Evolutionary conservation across 1,139 yeast genomes (phyloP).

Genomic region (Nadsonia starkeyi-henricii): DNA sequence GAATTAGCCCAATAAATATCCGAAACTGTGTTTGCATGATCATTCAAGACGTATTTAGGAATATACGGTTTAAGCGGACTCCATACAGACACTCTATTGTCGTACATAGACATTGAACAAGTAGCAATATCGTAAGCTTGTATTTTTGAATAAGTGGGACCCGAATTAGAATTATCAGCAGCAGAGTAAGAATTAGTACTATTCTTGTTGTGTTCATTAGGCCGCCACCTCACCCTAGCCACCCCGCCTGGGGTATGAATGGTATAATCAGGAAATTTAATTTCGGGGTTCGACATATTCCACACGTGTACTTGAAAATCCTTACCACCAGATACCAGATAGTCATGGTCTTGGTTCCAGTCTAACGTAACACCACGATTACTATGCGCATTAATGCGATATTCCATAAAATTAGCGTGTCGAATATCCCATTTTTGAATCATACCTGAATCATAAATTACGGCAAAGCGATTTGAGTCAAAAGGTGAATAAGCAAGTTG

Average conservation of each 20-base stretch:
- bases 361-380: slow-evolving; percentile 83
- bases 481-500: slow-evolving; percentile 28
- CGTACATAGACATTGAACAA: slow-evolving; percentile 57
- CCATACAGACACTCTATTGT: slow-evolving; percentile 61
- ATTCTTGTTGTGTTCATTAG: slow-evolving; percentile 9
- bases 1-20: slow-evolving; percentile 39
- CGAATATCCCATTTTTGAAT: slow-evolving; percentile 77
- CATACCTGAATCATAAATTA: slow-evolving; percentile 85
- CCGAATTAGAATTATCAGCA: neutral
- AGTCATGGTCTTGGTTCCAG: slow-evolving; percentile 78
- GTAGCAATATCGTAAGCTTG: slow-evolving; percentile 52
- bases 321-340: slow-evolving; percentile 82
- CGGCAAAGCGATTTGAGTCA: slow-evolving; percentile 37
- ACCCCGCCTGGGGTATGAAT: slow-evolving; percentile 69
- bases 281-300: slow-evolving; percentile 38
- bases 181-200: slow-evolving; percentile 9
- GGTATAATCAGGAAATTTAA: slow-evolving; percentile 52
- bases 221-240: slow-evolving; percentile 56
- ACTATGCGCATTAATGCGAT: slow-evolving; percentile 74
- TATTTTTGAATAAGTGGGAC: slow-evolving; percentile 12
- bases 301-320: slow-evolving; percentile 75
- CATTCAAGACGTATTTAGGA: slow-evolving; percentile 52
- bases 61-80: slow-evolving; percentile 58
- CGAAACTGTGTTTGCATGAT: slow-evolving; percentile 36
- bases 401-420: slow-evolving; percentile 33